These are phyloP conservation scores for Apiospora sp. DNA, from an alignment of 2,329 filamentous ascomycete genomes.

Conservation along the genomic window DNA sequence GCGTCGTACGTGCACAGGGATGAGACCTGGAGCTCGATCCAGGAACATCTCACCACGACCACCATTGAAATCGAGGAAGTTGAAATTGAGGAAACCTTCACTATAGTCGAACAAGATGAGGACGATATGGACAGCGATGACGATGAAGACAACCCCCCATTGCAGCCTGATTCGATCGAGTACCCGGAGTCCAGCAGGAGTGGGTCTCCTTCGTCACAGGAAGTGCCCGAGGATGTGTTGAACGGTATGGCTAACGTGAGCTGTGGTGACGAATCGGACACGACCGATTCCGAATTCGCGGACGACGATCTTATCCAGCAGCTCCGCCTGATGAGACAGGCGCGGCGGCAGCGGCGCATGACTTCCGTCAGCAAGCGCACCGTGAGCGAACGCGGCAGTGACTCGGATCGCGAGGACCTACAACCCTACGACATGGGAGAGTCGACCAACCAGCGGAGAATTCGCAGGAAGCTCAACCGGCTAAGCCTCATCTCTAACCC, in stretches of 20 bases:
- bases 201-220: neutral
- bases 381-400: slow-evolving; percentile 45
- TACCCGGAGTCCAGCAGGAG: slow-evolving; percentile 20
- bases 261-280: slow-evolving; percentile 31
- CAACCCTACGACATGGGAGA: slow-evolving; percentile 39
- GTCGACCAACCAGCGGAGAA: slow-evolving; percentile 35
- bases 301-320: slow-evolving; percentile 34
- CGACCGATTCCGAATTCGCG: slow-evolving; percentile 32
- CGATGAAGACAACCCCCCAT: neutral
- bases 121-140: slow-evolving; percentile 24
- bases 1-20: slow-evolving; percentile 33
- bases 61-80: slow-evolving; percentile 32
- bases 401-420: slow-evolving; percentile 44
- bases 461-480: slow-evolving; percentile 41
- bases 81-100: slow-evolving; percentile 27
- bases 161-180: slow-evolving; percentile 2
- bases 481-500: slow-evolving; percentile 41
- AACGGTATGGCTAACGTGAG: neutral
- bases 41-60: slow-evolving; percentile 32
- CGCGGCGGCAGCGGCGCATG: slow-evolving; percentile 40
- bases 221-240: neutral
- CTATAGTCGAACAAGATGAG: neutral
- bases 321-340: slow-evolving; percentile 34
- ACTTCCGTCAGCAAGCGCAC: slow-evolving; percentile 47
- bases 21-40: slow-evolving; percentile 28